Evolutionary conservation across 2,329 filamentous ascomycete species (phyloP), one percentile per base, ranked within the genome.

Genomic region (Epichloe elymi): DNA sequence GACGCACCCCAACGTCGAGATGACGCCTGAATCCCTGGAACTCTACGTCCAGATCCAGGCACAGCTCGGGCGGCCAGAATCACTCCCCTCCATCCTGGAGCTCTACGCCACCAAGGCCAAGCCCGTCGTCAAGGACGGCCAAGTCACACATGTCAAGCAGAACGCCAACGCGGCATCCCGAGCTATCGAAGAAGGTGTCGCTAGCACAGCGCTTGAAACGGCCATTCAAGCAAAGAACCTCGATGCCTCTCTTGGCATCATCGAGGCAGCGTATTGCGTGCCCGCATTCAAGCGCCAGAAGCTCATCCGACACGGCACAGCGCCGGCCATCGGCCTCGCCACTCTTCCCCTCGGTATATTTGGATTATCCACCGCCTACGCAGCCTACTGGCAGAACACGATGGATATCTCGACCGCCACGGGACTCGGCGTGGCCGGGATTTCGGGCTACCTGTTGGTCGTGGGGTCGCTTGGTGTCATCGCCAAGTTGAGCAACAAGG

Each of bases 31-130:
- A 33, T 72, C 91, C 36, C 78, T 97, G 39, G 73, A 78, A 52
- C 67, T 78, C 58, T 97, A 96, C 66, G 82, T 95, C 55, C 74
- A 79, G 38, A 80, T 88, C 43, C 88, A 95, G 65, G 75, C 82
- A 30, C 75, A 82, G 11, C 77, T 97, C 42, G 78, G 81, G 54
- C 81, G 78, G 51, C 83, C 88, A 3, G 80, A 87, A 56, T 82
- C 86, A 43, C 79, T 97, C 55, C 55, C 91, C 6, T 78, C 83
- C 53, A 80, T 89, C 41, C 85, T 98, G 61, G 72, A 82, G 51
- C 75, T 96, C 49, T 97, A 91, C 65, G 87, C 88, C 46, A 79
- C 80, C 58, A 98, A 97, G 67, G 85, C 87, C 10, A 72, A 82
- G 55, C 86, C 89, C 2, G 69, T 75, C 48, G 72, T 80, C 59